phyloP scores from a whole-genome alignment of 176 grass and related monocot species.

The Elymus sibiricus region DNA sequence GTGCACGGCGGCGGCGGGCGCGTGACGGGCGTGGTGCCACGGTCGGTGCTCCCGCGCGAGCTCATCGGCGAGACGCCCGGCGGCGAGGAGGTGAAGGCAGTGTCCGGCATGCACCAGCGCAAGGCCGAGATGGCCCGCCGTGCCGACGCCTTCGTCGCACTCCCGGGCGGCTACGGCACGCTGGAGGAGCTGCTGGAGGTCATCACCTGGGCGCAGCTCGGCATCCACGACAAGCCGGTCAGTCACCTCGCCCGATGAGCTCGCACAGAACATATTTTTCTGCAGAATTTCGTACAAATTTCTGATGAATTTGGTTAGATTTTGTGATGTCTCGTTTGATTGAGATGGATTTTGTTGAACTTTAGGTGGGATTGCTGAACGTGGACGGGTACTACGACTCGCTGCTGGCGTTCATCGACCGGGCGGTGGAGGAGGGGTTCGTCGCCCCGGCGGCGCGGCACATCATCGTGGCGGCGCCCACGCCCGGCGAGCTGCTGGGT shows the following conservation, averaged over 20 bases:
- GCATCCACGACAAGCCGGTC: conserved; percentile 64
- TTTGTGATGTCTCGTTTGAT: no score
- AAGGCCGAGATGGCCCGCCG: conserved; percentile 69
- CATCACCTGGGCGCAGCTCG: conserved; percentile 41
- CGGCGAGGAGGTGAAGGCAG: conserved; percentile 30
- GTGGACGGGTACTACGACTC: conserved; percentile 72
- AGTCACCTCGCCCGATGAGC: neutral
- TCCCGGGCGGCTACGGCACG: conserved; percentile 33
- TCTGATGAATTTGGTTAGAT: no score
- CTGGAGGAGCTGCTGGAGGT: conserved; percentile 63
- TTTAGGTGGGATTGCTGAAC: conserved; percentile 53
- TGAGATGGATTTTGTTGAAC: neutral
- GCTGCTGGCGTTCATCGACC: conserved; percentile 54
- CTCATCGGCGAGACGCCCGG: conserved; percentile 60
- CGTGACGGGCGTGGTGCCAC: conserved; percentile 58
- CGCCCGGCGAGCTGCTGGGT: conserved; percentile 27
- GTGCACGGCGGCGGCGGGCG: conserved; percentile 56
- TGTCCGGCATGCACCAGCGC: conserved; percentile 53
- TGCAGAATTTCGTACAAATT: no score
- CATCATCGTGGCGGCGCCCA: conserved; percentile 35
- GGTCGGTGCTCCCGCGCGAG: conserved; percentile 53
- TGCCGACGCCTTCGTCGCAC: conserved; percentile 63
- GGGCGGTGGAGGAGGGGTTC: conserved; percentile 57
- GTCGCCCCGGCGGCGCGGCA: conserved; percentile 26
- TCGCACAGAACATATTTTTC: no score